Base-by-base conservation (phyloP, 352 stramenopile genomes). In the Phytophthora melonis region DNA sequence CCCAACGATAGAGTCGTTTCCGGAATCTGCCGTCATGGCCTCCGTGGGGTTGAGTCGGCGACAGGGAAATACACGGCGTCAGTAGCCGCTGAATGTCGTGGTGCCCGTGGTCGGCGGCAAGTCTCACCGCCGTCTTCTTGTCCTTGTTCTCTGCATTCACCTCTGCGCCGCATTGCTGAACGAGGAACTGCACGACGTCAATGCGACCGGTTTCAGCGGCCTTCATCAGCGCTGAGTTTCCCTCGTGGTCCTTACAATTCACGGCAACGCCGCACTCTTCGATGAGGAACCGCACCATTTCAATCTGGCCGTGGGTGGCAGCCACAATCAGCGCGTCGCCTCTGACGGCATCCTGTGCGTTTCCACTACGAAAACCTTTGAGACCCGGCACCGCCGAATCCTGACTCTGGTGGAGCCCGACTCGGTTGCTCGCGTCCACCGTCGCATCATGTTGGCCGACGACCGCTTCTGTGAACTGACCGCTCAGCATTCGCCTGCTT, bases 31-130 rank as follows among this genome's bases (percentile, higher is more conserved):
- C 5, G 36, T 5, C 27, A 32, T 43, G 36, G 0, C 36, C 45
- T 52, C 45, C 1, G n/a, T n/a, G n/a, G 45, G 45, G 16, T 23
- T 14, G 5, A 23, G 45, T 10, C 7, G n/a, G 13, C 27, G n/a
- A 27, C 6, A 21, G n/a, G 8, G 49, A n/a, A 6, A 56, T 14
- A 30, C 27, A 56, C 0, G 49, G 6, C 2, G 49, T 56, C 1
- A 56, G 49, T 18, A 30, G 8, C 6, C 49, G 49, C 14, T 56
- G 49, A 30, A 56, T 56, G n/a, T 56, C 50, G 43, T 57, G 43
- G 30, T 49, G 19, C 5, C 45, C 45, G 10, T 23, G 45, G n/a
- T 52, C 45, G n/a, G n/a, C 45, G 4, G 45, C 45, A 25, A 52
- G 16, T 52, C 16, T n/a, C 16, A 52, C n/a, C 8, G 45, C 45